Evolutionary conservation across 2,329 filamentous ascomycete species (phyloP).

Genomic region (Mariannaea elegans): DNA sequence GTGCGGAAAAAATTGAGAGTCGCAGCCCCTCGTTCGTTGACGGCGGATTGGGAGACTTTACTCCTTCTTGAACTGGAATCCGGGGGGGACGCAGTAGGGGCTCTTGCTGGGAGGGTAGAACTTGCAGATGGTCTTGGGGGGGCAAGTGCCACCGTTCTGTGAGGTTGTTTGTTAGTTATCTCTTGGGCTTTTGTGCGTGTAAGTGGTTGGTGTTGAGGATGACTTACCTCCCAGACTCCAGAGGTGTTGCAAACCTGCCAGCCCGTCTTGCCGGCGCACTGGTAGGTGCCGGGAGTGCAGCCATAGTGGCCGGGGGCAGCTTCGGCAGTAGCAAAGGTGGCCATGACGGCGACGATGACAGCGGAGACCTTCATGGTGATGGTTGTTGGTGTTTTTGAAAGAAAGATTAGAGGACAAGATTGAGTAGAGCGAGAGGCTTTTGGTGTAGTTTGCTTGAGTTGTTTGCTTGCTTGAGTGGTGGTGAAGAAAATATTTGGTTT

Average conservation of each 20-base stretch:
- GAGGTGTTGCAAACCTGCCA: slow-evolving; percentile 47
- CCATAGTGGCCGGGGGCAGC: slow-evolving; percentile 7
- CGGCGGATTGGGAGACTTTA: not conserved
- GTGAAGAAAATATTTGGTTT: slow-evolving; percentile 2
- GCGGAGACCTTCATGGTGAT: slow-evolving; percentile 45
- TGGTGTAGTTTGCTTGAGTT: slow-evolving; percentile 23
- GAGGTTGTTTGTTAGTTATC: not conserved
- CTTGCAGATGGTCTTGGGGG: slow-evolving; percentile 48
- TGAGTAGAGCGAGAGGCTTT: slow-evolving; percentile 21
- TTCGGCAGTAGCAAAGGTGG: slow-evolving; percentile 30
- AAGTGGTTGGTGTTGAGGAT: not conserved
- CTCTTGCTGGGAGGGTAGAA: slow-evolving; percentile 46
- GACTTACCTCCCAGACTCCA: slow-evolving; percentile 46
- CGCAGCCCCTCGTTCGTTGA: no score
- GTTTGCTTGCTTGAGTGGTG: slow-evolving; percentile 21
- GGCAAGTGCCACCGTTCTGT: slow-evolving; percentile 47
- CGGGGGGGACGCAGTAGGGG: slow-evolving; percentile 50
- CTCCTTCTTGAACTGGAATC: slow-evolving; percentile 37
- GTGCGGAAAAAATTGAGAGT: no score
- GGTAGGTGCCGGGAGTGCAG: slow-evolving; percentile 49
- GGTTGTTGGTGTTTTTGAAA: slow-evolving; percentile 10
- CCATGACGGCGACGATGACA: slow-evolving; percentile 34
- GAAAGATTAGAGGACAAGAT: slow-evolving; percentile 8
- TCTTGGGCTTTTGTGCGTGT: not conserved
- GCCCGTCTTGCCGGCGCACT: slow-evolving; percentile 41